phyloP scores from a whole-genome alignment of 139 green algal species.

The Chlamydomonas schloesseri region DNA sequence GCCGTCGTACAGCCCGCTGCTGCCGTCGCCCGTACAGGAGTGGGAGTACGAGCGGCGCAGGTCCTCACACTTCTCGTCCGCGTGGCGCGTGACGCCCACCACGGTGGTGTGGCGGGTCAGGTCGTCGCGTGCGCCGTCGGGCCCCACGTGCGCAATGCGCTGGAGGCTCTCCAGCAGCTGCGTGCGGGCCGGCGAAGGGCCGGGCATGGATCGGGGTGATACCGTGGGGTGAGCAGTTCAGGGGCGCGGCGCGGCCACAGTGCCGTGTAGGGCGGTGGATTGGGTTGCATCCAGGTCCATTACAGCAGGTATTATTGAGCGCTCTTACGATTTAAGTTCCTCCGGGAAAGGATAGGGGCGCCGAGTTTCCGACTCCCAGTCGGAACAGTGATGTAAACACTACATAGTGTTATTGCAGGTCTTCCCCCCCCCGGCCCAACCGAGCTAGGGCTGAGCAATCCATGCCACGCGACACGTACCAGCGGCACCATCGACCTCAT shows the following conservation, averaged over 20 bases:
- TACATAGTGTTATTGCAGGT: no score
- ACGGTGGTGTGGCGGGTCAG: not conserved
- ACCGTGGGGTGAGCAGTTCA: not conserved
- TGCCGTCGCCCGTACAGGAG: not conserved
- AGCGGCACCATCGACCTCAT: not conserved
- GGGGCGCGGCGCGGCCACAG: no score
- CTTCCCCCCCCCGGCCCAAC: no score
- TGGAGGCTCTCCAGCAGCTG: conserved; percentile 36
- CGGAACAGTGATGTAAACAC: no score
- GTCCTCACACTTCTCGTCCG: not conserved
- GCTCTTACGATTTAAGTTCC: no score
- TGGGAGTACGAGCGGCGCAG: not conserved
- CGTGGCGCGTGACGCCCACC: not conserved
- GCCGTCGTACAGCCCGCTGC: conserved; percentile 11
- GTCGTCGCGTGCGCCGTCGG: not conserved
- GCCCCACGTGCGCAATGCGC: not conserved
- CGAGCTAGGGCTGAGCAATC: no score
- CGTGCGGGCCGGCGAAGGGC: not conserved
- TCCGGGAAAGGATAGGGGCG: no score
- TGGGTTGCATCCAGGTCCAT: no score
- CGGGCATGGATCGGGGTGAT: not conserved
- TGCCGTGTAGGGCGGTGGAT: no score
- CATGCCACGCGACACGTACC: not conserved
- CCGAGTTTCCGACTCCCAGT: no score
- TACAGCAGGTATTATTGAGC: no score